A percentile compares a stretch with the other conserved stretches of the same genome.
Evolutionary conservation across 148 eudicot species (phyloP).

Genomic region (Salicornia ramosissima): DNA sequence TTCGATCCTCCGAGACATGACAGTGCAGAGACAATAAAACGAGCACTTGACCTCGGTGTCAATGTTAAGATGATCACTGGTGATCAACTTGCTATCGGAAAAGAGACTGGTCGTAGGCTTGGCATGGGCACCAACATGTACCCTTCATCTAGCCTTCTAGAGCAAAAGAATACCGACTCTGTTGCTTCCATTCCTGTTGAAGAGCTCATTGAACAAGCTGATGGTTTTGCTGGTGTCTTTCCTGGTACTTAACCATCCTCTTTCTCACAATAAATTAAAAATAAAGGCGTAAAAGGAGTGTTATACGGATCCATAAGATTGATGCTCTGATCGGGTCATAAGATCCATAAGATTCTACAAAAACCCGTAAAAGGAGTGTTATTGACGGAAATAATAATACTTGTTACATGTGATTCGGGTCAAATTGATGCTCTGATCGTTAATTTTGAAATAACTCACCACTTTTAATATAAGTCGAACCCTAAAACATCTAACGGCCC

Average conservation of each 20-base stretch:
- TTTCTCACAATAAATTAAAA: not conserved
- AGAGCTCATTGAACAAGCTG: constrained; percentile 89
- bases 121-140: constrained; percentile 99
- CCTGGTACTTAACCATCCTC: constrained; percentile 45
- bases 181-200: constrained; percentile 59
- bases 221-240: constrained; percentile 96
- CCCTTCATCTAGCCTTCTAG: constrained; percentile 82
- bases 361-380: no score
- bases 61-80: constrained; percentile 99
- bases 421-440: no score
- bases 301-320: no score
- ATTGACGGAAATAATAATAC: no score
- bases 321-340: no score
- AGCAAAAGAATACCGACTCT: constrained; percentile 59
- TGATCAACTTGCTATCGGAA: constrained; percentile 94
- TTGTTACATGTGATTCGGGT: no score
- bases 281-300: no score
- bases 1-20: constrained; percentile 97
- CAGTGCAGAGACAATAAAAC: constrained; percentile 90
- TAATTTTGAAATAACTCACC: no score
- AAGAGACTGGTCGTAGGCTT: constrained; percentile 91
- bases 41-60: constrained; percentile 89
- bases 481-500: no score
- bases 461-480: no score
- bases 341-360: no score